Base-by-base conservation (phyloP, 805 yeast species). In the Myxozyma nipponensis region DNA sequence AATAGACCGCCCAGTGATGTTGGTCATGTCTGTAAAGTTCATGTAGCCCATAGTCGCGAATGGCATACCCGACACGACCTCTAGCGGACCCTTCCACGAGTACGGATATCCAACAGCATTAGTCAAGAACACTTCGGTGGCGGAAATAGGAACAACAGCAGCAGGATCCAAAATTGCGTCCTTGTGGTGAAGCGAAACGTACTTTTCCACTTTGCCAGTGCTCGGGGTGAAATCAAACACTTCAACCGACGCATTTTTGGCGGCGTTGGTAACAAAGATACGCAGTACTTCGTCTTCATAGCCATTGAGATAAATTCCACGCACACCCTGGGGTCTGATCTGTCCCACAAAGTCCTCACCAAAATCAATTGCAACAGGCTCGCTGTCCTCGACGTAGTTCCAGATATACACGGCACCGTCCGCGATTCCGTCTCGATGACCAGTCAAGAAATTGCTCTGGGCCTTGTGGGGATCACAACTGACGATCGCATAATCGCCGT, bases 31-130 rank as follows among this genome's bases (percentile, higher is more conserved):
- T 10, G 56, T 52, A 32, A 54, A 40, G 46, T 54, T 43, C 50
- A 54, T 39, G 54, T 39, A 54, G n/a, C 58, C 58, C 23, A 54
- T 44, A 3, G 58, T 52, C 24, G 51, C 58, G 10, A 54, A 19
- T 3, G 58, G 58, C 28, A 52, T 52, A 7, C 46, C 58, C 13
- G 58, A 47, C 19, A 54, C 6, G 10, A 42, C 34, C 35, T 54
- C 58, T 23, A 48, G 36, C n/a, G 38, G 15, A 2, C 50, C 57
- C 9, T 44, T 32, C 9, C 39, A 18, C 6, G 42, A n/a, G 42
- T 50, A 50, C 0, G 58, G 58, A 19, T 52, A 54, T 17, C 58
- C 58, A 17, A 54, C 39, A 18, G 58, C 50, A 40, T 54, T 54
- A n/a, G 50, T 30, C 24, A 44, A 15, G 37, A 54, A 54, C 24